Evolutionary conservation across 192 early-diverging fungal species (phyloP).

Genomic region (Mortierella antarctica): DNA sequence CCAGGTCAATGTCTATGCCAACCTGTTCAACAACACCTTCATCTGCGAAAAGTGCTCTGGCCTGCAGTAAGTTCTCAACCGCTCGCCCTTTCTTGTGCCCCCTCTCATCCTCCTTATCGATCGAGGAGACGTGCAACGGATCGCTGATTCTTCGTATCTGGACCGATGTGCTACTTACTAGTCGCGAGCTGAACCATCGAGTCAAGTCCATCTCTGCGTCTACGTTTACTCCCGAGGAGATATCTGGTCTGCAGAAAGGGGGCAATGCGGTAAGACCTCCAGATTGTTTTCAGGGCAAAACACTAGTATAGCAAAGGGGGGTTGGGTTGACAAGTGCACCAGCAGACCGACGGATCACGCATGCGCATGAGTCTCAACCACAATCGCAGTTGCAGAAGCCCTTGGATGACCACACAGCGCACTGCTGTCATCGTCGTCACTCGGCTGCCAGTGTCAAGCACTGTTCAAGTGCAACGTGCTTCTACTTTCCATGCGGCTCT

Average conservation of each 20-base stretch:
- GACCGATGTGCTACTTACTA: constrained; percentile 2
- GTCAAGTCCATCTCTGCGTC: constrained; percentile 72
- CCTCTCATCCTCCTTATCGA: not conserved
- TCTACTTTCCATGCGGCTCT: constrained; percentile 12
- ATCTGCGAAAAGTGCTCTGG: constrained; percentile 68
- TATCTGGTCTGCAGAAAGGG: constrained; percentile 55
- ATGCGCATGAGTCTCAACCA: not conserved
- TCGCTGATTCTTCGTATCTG: not conserved
- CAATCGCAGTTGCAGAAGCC: not conserved
- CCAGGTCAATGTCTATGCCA: constrained; percentile 67
- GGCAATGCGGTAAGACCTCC: constrained; percentile 61
- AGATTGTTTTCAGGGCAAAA: not conserved
- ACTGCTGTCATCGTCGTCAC: not conserved
- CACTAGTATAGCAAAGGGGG: too few species aligned
- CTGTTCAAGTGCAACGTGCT: constrained; percentile 4
- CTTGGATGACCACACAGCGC: not conserved
- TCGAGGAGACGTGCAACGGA: not conserved
- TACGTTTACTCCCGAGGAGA: constrained; percentile 63
- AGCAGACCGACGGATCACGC: not conserved
- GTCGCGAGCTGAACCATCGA: constrained; percentile 68
- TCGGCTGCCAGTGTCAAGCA: not conserved
- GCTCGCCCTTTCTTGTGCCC: not conserved
- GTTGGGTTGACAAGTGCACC: too few species aligned
- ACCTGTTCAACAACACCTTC: constrained; percentile 63
- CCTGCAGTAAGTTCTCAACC: constrained; percentile 56